These are phyloP conservation scores for Ophidiomyces ophidiicola DNA, from an alignment of 2,329 filamentous ascomycete species.

Conservation along the genomic window DNA sequence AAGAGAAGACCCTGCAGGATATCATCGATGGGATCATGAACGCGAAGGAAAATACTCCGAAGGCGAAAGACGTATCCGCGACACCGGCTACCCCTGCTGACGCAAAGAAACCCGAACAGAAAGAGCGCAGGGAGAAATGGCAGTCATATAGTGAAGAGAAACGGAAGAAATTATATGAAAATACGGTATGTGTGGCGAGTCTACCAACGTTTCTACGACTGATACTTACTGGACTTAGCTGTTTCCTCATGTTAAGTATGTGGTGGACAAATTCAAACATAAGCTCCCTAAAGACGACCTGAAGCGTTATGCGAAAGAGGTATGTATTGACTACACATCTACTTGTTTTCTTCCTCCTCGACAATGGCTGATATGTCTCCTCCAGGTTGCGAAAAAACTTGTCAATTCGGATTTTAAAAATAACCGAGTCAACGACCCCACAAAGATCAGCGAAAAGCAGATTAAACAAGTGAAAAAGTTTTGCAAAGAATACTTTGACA, in stretches of 20 bases:
- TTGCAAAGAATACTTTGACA: slow-evolving; percentile 76
- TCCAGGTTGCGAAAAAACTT: slow-evolving; percentile 65
- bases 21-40: slow-evolving; percentile 78
- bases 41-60: slow-evolving; percentile 45
- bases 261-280: slow-evolving; percentile 75
- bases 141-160: slow-evolving; percentile 55
- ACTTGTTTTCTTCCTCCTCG: slow-evolving; percentile 32
- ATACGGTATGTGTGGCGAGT: slow-evolving; percentile 71
- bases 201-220: too few species aligned
- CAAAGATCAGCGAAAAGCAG: slow-evolving; percentile 62
- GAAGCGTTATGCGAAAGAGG: slow-evolving; percentile 53
- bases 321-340: slow-evolving; percentile 29
- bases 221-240: slow-evolving; percentile 41
- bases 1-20: slow-evolving; percentile 66
- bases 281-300: slow-evolving; percentile 72
- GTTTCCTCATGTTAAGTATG: slow-evolving; percentile 70
- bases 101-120: slow-evolving; percentile 42
- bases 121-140: slow-evolving; percentile 36
- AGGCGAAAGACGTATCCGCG: slow-evolving; percentile 36
- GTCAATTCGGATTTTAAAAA: slow-evolving; percentile 88
- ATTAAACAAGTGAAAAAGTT: slow-evolving; percentile 71
- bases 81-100: slow-evolving; percentile 56
- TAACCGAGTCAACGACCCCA: slow-evolving; percentile 71
- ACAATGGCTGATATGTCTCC: background rate
- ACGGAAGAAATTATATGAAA: slow-evolving; percentile 89